Conservation (phyloP, 192 early-diverging fungal species). For the Rhizophlyctis rosea region DNA sequence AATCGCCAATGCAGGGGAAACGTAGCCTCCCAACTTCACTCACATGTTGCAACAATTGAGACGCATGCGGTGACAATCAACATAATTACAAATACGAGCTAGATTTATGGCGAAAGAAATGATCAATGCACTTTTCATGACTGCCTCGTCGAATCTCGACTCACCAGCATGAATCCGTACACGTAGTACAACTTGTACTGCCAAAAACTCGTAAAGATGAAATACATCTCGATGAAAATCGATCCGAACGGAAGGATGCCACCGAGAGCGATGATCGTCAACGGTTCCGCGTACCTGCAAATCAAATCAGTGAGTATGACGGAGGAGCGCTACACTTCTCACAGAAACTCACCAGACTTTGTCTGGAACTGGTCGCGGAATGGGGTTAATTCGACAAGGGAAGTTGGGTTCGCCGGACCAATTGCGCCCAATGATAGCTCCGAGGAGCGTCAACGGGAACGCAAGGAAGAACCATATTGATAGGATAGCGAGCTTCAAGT, state of each 20-base stretch:
- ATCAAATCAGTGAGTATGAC: neutral
- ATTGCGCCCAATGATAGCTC: conserved; percentile 70
- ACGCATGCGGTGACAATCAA: conserved; percentile 82
- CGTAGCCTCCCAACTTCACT: conserved; percentile 2
- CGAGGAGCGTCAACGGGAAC: conserved; percentile 78
- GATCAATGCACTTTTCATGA: no score
- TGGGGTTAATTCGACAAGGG: conserved; percentile 86
- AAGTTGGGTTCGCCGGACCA: conserved; percentile 60
- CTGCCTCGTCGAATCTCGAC: conserved; percentile 3
- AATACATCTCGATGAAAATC: conserved; percentile 96
- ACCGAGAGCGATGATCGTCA: conserved; percentile 70
- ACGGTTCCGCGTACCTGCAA: conserved; percentile 56
- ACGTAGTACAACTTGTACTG: conserved; percentile 88
- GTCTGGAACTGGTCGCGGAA: conserved; percentile 91
- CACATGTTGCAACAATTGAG: conserved; percentile 79
- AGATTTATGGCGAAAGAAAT: conserved; percentile 1
- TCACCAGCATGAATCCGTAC: conserved; percentile 83
- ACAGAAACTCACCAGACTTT: conserved; percentile 53
- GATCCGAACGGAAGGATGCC: conserved; percentile 90
- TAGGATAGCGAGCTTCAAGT: conserved; percentile 61
- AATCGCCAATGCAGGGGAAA: conserved; percentile 9
- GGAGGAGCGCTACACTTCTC: conserved; percentile 28
- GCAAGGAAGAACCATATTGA: conserved; percentile 83
- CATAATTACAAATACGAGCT: conserved; percentile 80
- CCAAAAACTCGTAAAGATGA: conserved; percentile 94